Evolutionary conservation across 176 grass and related monocot genomes (phyloP).

Genomic region (Oryza longistaminata): DNA sequence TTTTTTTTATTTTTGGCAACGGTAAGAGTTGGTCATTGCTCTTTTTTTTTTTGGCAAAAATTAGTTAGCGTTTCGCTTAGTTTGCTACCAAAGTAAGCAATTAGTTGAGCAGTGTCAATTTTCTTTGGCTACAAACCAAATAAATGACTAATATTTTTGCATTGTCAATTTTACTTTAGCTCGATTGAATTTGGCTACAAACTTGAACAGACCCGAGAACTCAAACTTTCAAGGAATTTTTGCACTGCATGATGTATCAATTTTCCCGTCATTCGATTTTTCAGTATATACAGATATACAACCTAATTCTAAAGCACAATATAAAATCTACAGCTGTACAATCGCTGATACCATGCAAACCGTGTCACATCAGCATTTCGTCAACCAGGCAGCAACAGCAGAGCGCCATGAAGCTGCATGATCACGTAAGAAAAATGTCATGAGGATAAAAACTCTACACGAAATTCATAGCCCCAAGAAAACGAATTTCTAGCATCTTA

Average conservation of each 20-base stretch:
- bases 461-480: not conserved
- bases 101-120: too few relatives aligned
- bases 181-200: too few relatives aligned
- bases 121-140: too few relatives aligned
- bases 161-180: too few relatives aligned
- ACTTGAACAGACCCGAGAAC: not conserved
- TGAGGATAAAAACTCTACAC: not conserved
- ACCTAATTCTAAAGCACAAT: not conserved
- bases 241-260: not conserved
- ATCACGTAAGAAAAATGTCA: not conserved
- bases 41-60: too few relatives aligned
- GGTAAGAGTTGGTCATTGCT: too few relatives aligned
- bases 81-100: too few relatives aligned
- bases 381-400: slow-evolving; percentile 51
- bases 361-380: slow-evolving; percentile 45
- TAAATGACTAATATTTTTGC: too few relatives aligned
- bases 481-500: slow-evolving; percentile 21
- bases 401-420: slow-evolving; percentile 39
- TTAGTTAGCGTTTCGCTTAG: too few relatives aligned
- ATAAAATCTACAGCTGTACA: not conserved
- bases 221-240: not conserved
- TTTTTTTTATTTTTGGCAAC: too few relatives aligned
- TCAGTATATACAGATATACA: not conserved
- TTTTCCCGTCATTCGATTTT: not conserved
- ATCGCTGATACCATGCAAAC: not conserved